A percentile compares a stretch with the other conserved stretches of the same genome.
These are phyloP conservation scores for Chytriomyces sp. DNA, from an alignment of 192 early-diverging fungal genomes.

Conservation along the genomic window DNA sequence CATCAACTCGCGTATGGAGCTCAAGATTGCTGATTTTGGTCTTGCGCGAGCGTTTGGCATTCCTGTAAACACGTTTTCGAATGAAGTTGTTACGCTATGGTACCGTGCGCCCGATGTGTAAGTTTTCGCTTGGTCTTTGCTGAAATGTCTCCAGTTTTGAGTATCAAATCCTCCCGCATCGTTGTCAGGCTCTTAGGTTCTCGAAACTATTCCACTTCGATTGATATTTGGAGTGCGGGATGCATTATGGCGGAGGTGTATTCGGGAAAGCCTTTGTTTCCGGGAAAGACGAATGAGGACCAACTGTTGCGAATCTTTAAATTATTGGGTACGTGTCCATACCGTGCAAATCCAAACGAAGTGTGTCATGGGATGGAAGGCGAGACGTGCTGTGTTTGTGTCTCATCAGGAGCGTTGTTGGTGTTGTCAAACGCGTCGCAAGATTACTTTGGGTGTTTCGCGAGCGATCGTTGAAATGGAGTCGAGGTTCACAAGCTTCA, in stretches of 20 bases:
- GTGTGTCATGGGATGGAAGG: too few species aligned
- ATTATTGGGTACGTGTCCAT: conserved; percentile 62
- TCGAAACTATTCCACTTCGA: conserved; percentile 91
- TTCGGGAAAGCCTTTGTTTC: too few species aligned
- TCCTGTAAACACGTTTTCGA: conserved; percentile 91
- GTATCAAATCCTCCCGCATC: too few species aligned
- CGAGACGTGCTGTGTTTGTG: too few species aligned
- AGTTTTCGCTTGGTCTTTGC: not conserved
- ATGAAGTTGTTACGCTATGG: too few species aligned
- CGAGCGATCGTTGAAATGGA: too few species aligned
- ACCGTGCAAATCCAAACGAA: too few species aligned
- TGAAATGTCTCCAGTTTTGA: not conserved
- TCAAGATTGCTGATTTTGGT: conserved; percentile 88
- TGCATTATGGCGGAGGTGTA: conserved; percentile 92
- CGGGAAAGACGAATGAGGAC: conserved; percentile 87
- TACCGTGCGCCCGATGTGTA: conserved; percentile 87
- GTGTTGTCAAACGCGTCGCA: too few species aligned
- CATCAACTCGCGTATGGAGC: conserved; percentile 75
- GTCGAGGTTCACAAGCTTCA: too few species aligned
- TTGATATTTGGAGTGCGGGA: conserved; percentile 97
- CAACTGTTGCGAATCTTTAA: conserved; percentile 93
- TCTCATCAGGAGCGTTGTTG: too few species aligned
- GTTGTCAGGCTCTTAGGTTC: conserved; percentile 74
- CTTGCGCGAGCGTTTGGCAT: conserved; percentile 97
- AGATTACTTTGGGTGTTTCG: too few species aligned